A percentile compares a stretch with the other conserved stretches of the same genome.
phyloP scores from a whole-genome alignment of 228 moss, liverwort and hornwort genomes.

The Sphagnum magellanicum region DNA sequence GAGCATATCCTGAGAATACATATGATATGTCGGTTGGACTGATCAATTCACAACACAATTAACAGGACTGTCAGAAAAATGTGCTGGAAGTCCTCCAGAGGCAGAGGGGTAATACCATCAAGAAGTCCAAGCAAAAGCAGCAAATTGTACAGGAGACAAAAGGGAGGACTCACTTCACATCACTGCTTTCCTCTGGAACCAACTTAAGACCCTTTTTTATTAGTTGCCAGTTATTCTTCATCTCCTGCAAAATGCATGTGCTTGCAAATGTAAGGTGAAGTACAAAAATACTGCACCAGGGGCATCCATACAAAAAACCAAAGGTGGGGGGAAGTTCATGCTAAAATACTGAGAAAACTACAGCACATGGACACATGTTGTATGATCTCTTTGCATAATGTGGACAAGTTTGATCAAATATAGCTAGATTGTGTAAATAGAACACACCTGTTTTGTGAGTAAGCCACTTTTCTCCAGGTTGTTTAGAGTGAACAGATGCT shows the following conservation, averaged over 20 bases:
- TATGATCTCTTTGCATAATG: too few relatives aligned
- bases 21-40: slow-evolving; percentile 92
- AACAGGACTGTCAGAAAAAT: background rate
- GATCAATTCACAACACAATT: slow-evolving; percentile 16
- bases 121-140: background rate
- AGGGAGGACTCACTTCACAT: slow-evolving; percentile 46
- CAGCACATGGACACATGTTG: too few relatives aligned
- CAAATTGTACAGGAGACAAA: background rate
- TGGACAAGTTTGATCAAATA: too few relatives aligned
- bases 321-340: too few relatives aligned
- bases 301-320: too few relatives aligned
- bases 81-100: background rate
- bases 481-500: slow-evolving; percentile 86
- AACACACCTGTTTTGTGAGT: slow-evolving; percentile 62
- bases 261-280: too few relatives aligned
- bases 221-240: slow-evolving; percentile 79
- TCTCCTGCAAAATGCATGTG: slow-evolving; percentile 39
- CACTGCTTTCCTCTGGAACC: slow-evolving; percentile 79
- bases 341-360: too few relatives aligned
- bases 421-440: background rate
- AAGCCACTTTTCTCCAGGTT: slow-evolving; percentile 93
- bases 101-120: background rate
- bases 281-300: too few relatives aligned
- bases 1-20: slow-evolving; percentile 97
- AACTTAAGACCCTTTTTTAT: slow-evolving; percentile 77